Evolutionary conservation across 495 filamentous ascomycete genomes (phyloP).

Genomic region (Aspergillus sclerotioniger): DNA sequence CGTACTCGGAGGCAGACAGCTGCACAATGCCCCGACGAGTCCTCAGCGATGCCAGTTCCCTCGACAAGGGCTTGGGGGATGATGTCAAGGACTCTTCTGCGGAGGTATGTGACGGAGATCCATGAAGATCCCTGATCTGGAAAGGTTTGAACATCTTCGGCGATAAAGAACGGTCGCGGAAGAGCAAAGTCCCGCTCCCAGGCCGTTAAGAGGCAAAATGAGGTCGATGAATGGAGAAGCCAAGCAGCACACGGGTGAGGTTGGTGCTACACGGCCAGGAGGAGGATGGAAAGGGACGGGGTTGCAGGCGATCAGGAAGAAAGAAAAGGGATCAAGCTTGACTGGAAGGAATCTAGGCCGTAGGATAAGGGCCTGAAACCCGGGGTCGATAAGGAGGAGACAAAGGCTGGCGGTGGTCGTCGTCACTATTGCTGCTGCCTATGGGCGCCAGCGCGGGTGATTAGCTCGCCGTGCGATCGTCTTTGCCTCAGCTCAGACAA

Average conservation of each 20-base stretch:
- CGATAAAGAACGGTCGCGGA: constrained; percentile 10
- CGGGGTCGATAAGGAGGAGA: constrained; percentile 10
- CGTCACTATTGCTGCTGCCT: constrained; percentile 27
- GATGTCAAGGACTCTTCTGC: constrained; percentile 7
- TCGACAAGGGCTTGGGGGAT: background rate
- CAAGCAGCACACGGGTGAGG: background rate
- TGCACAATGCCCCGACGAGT: constrained; percentile 31
- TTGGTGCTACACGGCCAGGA: background rate
- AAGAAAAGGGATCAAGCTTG: background rate
- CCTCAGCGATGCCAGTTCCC: background rate
- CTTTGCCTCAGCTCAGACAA: constrained; percentile 12
- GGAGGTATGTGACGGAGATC: constrained; percentile 14
- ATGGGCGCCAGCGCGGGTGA: constrained; percentile 11
- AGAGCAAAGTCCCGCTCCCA: constrained; percentile 1
- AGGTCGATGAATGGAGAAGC: constrained; percentile 2
- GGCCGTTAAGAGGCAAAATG: background rate
- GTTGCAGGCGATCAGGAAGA: background rate
- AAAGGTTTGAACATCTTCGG: constrained; percentile 44
- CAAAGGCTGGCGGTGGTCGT: constrained; percentile 9
- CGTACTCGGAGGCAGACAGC: constrained; percentile 46
- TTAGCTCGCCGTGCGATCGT: background rate
- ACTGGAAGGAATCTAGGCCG: background rate
- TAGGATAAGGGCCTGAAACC: constrained; percentile 5
- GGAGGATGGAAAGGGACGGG: background rate
- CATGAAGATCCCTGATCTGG: constrained; percentile 40